Evolutionary conservation across 2,329 filamentous ascomycete species (phyloP).

Genomic region (Rhexocercosporidium sp.): DNA sequence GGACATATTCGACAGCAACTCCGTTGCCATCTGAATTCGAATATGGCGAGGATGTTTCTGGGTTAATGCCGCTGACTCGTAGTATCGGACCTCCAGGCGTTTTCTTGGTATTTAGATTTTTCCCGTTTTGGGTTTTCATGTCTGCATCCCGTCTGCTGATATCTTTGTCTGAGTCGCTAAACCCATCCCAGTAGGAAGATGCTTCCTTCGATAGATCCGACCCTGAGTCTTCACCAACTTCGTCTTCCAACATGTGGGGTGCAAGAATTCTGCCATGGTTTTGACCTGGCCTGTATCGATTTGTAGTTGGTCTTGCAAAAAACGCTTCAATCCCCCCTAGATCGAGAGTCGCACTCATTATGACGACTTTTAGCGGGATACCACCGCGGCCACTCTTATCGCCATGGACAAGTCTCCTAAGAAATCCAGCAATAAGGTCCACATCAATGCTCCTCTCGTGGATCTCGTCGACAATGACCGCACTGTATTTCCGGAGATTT

Average conservation of each 20-base stretch:
- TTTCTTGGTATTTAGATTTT: not conserved
- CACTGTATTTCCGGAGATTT: conserved; percentile 82
- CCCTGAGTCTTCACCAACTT: conserved; percentile 16
- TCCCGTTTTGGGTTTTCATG: not conserved
- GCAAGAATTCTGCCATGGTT: conserved; percentile 35
- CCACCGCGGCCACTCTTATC: conserved; percentile 70
- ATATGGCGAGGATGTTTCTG: not conserved
- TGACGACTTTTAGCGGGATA: conserved; percentile 80
- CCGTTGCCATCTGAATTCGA: conserved; percentile 32
- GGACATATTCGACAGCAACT: conserved; percentile 60
- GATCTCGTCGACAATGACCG: conserved; percentile 92
- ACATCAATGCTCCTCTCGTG: conserved; percentile 96
- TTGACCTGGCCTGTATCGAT: conserved; percentile 40
- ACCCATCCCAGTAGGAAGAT: conserved; percentile 34
- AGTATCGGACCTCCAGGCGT: not conserved
- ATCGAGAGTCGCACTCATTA: conserved; percentile 98
- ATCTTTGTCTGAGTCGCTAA: conserved; percentile 27
- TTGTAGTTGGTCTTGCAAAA: conserved; percentile 55
- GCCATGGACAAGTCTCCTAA: conserved; percentile 75
- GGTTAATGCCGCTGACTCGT: not conserved
- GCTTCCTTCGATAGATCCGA: conserved; percentile 25
- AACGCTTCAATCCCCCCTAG: conserved; percentile 79
- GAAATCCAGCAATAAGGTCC: conserved; percentile 85
- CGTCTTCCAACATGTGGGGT: conserved; percentile 31
- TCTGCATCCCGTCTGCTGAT: conserved; percentile 6